Percentiles rank a stretch among this genome's conserved stretches.
phyloP scores from a whole-genome alignment of 176 grass and related monocot genomes.

The Calamus simplicifolius region DNA sequence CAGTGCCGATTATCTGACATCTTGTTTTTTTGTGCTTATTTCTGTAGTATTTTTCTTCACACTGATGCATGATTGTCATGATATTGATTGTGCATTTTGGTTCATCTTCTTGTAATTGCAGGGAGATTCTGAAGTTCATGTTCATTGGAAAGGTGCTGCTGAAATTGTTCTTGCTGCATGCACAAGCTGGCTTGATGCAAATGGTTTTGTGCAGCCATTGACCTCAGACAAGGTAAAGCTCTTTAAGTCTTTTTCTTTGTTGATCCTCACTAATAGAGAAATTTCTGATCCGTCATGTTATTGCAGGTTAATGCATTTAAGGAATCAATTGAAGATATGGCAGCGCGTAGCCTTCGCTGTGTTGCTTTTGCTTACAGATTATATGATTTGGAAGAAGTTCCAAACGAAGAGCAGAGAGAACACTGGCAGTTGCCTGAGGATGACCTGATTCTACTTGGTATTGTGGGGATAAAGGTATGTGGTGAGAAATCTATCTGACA shows the following conservation, averaged over 20 bases:
- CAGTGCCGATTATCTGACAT: too few species aligned
- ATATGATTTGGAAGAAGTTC: constrained; percentile 44
- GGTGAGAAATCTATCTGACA: constrained; percentile 4
- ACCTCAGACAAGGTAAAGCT: constrained; percentile 42
- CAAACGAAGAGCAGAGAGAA: constrained; percentile 48
- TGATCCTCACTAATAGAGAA: background rate
- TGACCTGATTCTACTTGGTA: constrained; percentile 67
- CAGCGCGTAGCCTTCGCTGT: constrained; percentile 67
- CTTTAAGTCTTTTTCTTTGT: constrained; percentile 4
- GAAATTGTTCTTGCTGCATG: constrained; percentile 78
- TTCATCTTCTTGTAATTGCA: constrained; percentile 29
- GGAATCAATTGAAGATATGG: constrained; percentile 75
- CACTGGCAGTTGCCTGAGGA: constrained; percentile 65
- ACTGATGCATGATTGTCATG: too few species aligned
- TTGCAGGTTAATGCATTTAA: constrained; percentile 61
- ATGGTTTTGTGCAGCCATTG: constrained; percentile 47
- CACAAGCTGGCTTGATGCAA: constrained; percentile 49
- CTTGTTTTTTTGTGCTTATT: too few species aligned
- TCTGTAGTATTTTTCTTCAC: too few species aligned
- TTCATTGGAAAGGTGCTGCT: constrained; percentile 98
- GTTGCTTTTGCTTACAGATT: constrained; percentile 74
- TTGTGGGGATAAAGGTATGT: constrained; percentile 87
- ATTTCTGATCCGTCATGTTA: background rate
- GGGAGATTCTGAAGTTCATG: constrained; percentile 54
- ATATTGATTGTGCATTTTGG: constrained; percentile 11